A percentile compares a stretch with the other conserved stretches of the same genome.
phyloP scores from a whole-genome alignment of 1,284 basidiomycete genomes.

The Prillingera fragicola region DNA sequence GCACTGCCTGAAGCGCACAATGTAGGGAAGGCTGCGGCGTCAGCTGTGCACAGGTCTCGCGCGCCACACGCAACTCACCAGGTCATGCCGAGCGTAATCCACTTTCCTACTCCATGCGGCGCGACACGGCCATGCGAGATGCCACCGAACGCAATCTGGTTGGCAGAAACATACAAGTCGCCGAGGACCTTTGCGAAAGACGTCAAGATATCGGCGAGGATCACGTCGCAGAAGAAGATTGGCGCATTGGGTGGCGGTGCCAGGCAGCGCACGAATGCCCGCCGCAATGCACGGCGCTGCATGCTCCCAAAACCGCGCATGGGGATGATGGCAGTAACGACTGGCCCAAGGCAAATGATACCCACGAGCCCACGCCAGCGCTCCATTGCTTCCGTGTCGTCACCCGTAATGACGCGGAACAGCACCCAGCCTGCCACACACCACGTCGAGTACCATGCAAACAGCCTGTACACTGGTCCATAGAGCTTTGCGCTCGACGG shows the following conservation, averaged over 20 bases:
- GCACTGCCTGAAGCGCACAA: slow-evolving; percentile 89
- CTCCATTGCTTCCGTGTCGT: slow-evolving; percentile 60
- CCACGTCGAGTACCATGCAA: slow-evolving; percentile 57
- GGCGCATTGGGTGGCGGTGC: slow-evolving; percentile 59
- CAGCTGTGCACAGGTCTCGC: neutral
- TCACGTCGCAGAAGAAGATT: slow-evolving; percentile 83
- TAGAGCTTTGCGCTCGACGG: slow-evolving; percentile 48
- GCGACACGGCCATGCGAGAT: slow-evolving; percentile 62
- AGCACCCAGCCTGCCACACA: slow-evolving; percentile 60
- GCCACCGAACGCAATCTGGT: slow-evolving; percentile 64
- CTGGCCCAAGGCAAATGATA: slow-evolving; percentile 58
- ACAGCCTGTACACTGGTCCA: slow-evolving; percentile 63
- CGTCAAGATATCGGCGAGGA: slow-evolving; percentile 92
- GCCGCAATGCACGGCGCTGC: slow-evolving; percentile 67
- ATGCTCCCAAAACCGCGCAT: slow-evolving; percentile 60
- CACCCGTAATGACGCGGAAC: slow-evolving; percentile 59
- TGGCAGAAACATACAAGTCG: slow-evolving; percentile 82
- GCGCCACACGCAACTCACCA: slow-evolving; percentile 56
- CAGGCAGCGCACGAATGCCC: slow-evolving; percentile 68
- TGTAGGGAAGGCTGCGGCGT: slow-evolving; percentile 70
- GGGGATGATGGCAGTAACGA: slow-evolving; percentile 61
- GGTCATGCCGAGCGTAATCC: slow-evolving; percentile 76
- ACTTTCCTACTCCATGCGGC: slow-evolving; percentile 60
- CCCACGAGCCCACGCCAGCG: slow-evolving; percentile 68
- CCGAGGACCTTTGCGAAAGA: slow-evolving; percentile 95